Evolutionary conservation across 345 rosid genomes (phyloP).

Genomic region (Acer negundo): DNA sequence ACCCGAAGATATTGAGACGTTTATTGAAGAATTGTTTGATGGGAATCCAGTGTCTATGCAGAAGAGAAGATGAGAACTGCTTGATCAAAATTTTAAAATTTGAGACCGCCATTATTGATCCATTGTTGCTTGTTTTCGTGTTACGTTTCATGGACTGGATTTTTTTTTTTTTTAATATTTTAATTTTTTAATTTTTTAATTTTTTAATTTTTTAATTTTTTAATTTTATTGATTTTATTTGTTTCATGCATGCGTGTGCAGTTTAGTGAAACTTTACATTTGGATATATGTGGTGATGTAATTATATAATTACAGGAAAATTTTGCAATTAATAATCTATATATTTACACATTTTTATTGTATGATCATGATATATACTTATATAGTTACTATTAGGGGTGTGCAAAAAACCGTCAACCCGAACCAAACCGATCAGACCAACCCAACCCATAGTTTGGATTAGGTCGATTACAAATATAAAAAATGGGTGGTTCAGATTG

Average conservation of each 20-base stretch:
- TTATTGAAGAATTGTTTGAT: constrained; percentile 77
- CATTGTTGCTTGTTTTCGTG: neutral
- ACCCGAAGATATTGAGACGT: constrained; percentile 76
- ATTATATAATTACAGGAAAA: neutral
- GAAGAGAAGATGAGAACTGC: constrained; percentile 39
- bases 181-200: too few species aligned
- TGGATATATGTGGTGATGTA: neutral
- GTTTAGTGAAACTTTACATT: neutral
- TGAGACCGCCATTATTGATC: too few species aligned
- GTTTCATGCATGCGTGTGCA: neutral
- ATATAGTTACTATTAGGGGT: too few species aligned
- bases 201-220: too few species aligned
- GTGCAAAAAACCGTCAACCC: too few species aligned
- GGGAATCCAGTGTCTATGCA: constrained; percentile 64
- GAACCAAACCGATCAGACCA: too few species aligned
- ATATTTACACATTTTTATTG: too few species aligned
- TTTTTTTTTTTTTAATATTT: too few species aligned
- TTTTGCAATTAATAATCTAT: neutral
- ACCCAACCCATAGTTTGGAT: too few species aligned
- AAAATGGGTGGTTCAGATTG: too few species aligned
- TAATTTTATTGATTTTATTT: neutral
- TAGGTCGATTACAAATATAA: too few species aligned
- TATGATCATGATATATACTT: too few species aligned
- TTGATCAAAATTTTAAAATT: neutral
- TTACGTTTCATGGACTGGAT: neutral